A percentile compares a stretch with the other conserved stretches of the same genome.
These are phyloP conservation scores for Populus davidiana DNA, from an alignment of 345 rosid species.

Conservation along the genomic window DNA sequence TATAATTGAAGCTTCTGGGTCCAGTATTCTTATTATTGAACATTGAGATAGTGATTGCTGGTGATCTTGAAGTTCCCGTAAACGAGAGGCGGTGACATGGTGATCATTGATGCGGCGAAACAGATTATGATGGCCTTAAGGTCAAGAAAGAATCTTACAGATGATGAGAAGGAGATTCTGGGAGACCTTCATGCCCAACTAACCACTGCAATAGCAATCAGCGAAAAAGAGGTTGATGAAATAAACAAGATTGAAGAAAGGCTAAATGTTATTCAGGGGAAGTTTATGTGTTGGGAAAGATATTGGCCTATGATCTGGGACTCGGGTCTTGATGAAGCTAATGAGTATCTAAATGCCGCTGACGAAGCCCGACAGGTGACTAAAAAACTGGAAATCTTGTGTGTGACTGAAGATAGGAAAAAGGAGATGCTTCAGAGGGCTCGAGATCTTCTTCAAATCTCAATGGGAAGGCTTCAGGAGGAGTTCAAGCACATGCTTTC, in stretches of 20 bases:
- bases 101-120: constrained; percentile 68
- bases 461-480: constrained; percentile 83
- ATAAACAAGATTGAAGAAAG: constrained; percentile 41
- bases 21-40: neutral
- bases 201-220: constrained; percentile 37
- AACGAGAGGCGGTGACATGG: neutral
- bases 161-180: constrained; percentile 52
- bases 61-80: constrained; percentile 20
- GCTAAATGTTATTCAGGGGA: constrained; percentile 52
- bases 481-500: constrained; percentile 73
- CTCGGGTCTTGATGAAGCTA: constrained; percentile 48
- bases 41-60: constrained; percentile 2
- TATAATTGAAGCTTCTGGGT: neutral
- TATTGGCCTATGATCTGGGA: constrained; percentile 85
- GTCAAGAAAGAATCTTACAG: constrained; percentile 53
- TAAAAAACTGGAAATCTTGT: constrained; percentile 46
- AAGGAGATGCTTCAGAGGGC: constrained; percentile 51
- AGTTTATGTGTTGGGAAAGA: constrained; percentile 60
- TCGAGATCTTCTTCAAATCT: constrained; percentile 71
- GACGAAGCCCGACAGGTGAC: constrained; percentile 54
- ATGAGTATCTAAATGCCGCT: constrained; percentile 51
- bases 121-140: constrained; percentile 51
- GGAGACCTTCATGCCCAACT: constrained; percentile 56
- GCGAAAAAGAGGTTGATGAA: constrained; percentile 32
- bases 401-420: constrained; percentile 24